Evolutionary conservation across 805 yeast genomes (phyloP).

Genomic region (Wickerhamiella vanderwaltii): DNA sequence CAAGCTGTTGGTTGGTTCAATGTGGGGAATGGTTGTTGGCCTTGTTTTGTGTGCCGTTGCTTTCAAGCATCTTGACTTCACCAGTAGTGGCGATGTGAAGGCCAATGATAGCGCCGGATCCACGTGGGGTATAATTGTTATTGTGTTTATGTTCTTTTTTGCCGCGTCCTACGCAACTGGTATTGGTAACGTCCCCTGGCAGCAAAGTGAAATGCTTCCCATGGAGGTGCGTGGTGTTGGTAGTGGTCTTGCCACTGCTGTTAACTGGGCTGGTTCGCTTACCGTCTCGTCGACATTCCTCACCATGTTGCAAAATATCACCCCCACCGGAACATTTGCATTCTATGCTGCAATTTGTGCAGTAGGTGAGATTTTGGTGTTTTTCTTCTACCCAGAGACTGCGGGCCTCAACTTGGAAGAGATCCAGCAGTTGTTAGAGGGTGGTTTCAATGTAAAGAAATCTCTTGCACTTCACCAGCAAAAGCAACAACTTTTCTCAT

Average conservation of each 20-base stretch:
- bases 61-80: slow-evolving; percentile 69
- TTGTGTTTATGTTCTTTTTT: slow-evolving; percentile 71
- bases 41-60: slow-evolving; percentile 77
- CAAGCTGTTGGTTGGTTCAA: slow-evolving; percentile 58
- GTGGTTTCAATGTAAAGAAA: slow-evolving; percentile 75
- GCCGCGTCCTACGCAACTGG: slow-evolving; percentile 91
- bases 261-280: slow-evolving; percentile 92
- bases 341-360: slow-evolving; percentile 75
- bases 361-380: slow-evolving; percentile 59
- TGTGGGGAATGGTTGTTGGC: slow-evolving; percentile 75
- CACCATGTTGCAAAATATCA: slow-evolving; percentile 84
- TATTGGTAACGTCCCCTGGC: slow-evolving; percentile 98
- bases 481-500: slow-evolving; percentile 15
- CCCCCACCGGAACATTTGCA: slow-evolving; percentile 91
- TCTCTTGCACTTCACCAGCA: slow-evolving; percentile 40
- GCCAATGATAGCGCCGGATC: slow-evolving; percentile 26
- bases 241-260: slow-evolving; percentile 78
- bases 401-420: slow-evolving; percentile 86
- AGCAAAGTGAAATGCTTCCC: slow-evolving; percentile 89
- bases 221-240: slow-evolving; percentile 90
- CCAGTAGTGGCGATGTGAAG: slow-evolving; percentile 38
- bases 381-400: slow-evolving; percentile 83
- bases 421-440: slow-evolving; percentile 65
- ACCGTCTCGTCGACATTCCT: slow-evolving; percentile 83
- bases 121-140: slow-evolving; percentile 77